Evolutionary conservation across 2,329 filamentous ascomycete species (phyloP).

Genomic region (Pseudogymnoascus sp.): DNA sequence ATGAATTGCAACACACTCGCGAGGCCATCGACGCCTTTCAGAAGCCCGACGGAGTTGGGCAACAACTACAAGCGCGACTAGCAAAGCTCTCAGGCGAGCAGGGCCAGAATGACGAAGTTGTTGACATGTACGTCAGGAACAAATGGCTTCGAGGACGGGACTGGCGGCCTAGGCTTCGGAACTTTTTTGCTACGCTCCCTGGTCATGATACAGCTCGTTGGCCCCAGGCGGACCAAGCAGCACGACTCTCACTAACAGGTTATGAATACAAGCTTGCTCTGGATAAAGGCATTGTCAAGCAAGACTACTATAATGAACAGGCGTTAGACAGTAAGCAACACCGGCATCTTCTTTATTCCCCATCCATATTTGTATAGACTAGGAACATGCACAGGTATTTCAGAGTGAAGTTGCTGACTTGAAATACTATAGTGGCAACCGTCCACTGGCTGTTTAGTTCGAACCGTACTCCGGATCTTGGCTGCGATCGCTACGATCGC

Average conservation of each 20-base stretch:
- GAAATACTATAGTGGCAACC: background rate
- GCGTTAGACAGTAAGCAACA: background rate
- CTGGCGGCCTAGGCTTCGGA: background rate
- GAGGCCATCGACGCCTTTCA: conserved; percentile 10
- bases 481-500: background rate
- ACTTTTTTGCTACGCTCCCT: background rate
- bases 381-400: background rate
- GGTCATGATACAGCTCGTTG: background rate
- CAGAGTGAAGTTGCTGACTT: background rate
- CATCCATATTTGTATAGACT: background rate
- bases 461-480: background rate
- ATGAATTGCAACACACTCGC: background rate
- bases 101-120: background rate
- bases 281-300: background rate
- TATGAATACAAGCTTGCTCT: background rate
- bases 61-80: conserved; percentile 9
- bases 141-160: background rate
- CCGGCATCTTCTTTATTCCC: background rate
- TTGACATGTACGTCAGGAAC: background rate
- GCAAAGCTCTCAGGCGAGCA: background rate
- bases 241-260: background rate
- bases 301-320: background rate
- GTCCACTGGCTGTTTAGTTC: background rate
- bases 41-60: conserved; percentile 9
- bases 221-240: background rate